Base-by-base conservation (phyloP, 805 yeast species). In the Komagataella phaffii region DNA sequence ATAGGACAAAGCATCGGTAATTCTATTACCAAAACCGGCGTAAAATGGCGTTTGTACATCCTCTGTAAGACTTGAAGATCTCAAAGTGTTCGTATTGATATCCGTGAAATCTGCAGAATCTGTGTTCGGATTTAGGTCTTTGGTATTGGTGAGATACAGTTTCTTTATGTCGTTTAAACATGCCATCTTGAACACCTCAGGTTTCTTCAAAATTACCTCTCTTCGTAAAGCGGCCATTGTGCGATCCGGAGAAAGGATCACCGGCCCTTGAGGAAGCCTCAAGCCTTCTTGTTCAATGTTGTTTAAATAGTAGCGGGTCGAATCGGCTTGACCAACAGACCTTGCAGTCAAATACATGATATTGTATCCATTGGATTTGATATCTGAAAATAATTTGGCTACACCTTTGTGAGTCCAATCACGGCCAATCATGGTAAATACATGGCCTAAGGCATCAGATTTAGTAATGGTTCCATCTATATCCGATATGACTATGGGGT, bases 331-430 rank as follows among this genome's bases (percentile, higher is more conserved):
- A 0, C 99, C 99, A 1, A 88, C 96, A 10, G 96, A 83, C 56
- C 99, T 76, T 0, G 99, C 96, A 0, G 99, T 93, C 57, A 93
- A 71, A 65, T 93, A 93, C 79, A 93, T 76, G 51, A 93, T 83
- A 61, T 93, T 89, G 71, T 91, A 93, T 0, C 99, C 98, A 62
- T 93, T 93, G 53, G 76, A 69, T 47, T 75, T 62, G 55, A 93
- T 93, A 64, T 93, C 99, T n/a, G 80, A 80, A 63, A 90, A 93
- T 52, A 93, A 69, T 60, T 83, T 82, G 2, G 97, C 96, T 45
- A 93, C 99, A 36, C 99, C 99, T 1, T 81, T 79, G 64, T 93
- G 99, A 0, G 99, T 93, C 99, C 99, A 93, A 69, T 93, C 99
- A 58, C 88, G 79, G 3, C 99, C 99, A 44, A 93, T 72, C 80